These are phyloP conservation scores for Monoraphidium neglectum DNA, from an alignment of 139 green algal species.

Conservation along the genomic window DNA sequence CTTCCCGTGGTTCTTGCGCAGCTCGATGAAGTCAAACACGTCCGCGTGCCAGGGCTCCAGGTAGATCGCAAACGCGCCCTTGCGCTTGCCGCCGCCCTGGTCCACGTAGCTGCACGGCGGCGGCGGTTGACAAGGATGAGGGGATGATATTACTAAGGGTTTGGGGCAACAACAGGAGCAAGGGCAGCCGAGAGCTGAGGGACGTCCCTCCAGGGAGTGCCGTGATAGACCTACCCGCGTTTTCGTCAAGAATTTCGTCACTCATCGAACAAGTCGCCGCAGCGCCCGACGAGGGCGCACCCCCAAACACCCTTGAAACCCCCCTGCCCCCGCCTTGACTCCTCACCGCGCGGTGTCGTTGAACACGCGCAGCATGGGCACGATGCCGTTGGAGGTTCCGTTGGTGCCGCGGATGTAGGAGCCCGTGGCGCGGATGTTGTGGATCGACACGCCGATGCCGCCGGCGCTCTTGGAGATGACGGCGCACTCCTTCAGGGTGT, in stretches of 20 bases:
- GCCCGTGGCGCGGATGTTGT: constrained; percentile 91
- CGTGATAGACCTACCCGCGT: too few species aligned
- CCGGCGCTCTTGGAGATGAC: constrained; percentile 95
- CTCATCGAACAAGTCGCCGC: too few species aligned
- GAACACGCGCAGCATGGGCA: constrained; percentile 99
- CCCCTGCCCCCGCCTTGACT: constrained; percentile 15
- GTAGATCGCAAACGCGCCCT: constrained; percentile 98
- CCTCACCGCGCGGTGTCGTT: constrained; percentile 97
- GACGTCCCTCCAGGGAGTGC: too few species aligned
- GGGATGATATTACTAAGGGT: too few species aligned
- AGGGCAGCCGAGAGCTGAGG: too few species aligned
- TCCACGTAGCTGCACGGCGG: constrained; percentile 74
- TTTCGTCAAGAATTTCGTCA: too few species aligned
- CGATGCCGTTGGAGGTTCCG: constrained; percentile 96
- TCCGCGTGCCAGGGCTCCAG: constrained; percentile 98
- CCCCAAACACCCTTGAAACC: too few species aligned
- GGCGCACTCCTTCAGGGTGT: constrained; percentile 99
- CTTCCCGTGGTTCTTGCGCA: constrained; percentile 99
- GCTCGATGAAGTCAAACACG: constrained; percentile 98
- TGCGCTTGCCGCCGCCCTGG: constrained; percentile 98
- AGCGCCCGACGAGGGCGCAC: too few species aligned
- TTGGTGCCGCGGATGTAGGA: constrained; percentile 99
- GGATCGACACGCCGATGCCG: constrained; percentile 96
- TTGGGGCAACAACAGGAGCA: too few species aligned
- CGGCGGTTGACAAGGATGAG: too few species aligned